These are phyloP conservation scores for Hibiscus syriacus DNA, from an alignment of 345 rosid genomes.

Conservation along the genomic window DNA sequence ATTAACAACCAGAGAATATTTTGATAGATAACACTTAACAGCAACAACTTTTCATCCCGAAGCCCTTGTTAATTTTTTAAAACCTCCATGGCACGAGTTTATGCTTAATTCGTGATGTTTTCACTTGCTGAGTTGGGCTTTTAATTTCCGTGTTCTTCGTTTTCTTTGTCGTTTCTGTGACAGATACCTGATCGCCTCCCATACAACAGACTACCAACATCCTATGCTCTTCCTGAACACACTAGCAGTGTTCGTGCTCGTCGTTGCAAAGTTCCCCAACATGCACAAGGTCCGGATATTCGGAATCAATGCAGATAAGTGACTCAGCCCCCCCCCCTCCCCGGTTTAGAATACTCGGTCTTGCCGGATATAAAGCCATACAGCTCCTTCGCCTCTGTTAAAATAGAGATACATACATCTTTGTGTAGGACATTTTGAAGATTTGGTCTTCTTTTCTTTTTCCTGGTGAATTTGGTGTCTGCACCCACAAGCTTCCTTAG, in stretches of 20 bases:
- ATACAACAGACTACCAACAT: slow-evolving; percentile 85
- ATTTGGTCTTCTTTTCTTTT: slow-evolving; percentile 11
- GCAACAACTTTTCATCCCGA: background rate
- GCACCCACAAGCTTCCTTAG: slow-evolving; percentile 3
- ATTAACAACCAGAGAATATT: background rate
- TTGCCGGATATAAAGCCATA: background rate
- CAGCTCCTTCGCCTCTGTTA: background rate
- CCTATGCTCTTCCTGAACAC: slow-evolving; percentile 93
- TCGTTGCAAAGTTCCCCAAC: slow-evolving; percentile 76
- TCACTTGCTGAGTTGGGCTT: background rate
- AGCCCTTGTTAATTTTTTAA: background rate
- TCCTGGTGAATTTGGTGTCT: slow-evolving; percentile 3
- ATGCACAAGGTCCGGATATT: no score
- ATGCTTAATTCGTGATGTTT: background rate
- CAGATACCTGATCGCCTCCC: slow-evolving; percentile 97
- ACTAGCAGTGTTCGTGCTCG: slow-evolving; percentile 77
- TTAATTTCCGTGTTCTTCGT: background rate
- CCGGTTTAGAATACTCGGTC: background rate
- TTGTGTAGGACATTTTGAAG: slow-evolving; percentile 5
- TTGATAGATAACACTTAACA: background rate
- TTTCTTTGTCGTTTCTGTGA: background rate
- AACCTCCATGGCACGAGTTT: background rate
- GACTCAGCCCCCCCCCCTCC: background rate
- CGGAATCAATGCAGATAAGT: slow-evolving; percentile 64
- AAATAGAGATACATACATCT: background rate